Percentiles rank a stretch among this genome's conserved stretches.
phyloP scores from a whole-genome alignment of 805 yeast genomes.

The Candida morakotiae region DNA sequence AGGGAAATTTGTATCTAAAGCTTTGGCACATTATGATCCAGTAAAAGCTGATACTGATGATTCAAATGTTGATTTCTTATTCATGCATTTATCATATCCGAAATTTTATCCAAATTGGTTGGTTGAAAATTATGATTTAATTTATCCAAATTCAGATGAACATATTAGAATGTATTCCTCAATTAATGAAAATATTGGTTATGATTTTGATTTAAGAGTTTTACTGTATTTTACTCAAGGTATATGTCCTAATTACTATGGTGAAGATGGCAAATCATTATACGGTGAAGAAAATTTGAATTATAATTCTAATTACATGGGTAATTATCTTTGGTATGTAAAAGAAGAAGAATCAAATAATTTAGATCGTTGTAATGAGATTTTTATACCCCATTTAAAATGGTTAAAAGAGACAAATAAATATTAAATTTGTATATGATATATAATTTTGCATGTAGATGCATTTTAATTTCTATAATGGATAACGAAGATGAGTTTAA shows the following conservation, averaged over 20 bases:
- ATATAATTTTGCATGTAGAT: conserved; percentile 4
- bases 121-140: conserved; percentile 31
- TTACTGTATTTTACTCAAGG: conserved; percentile 37
- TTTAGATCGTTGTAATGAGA: conserved; percentile 26
- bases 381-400: conserved; percentile 38
- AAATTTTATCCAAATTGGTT: conserved; percentile 35
- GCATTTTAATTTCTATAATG: no score
- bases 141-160: conserved; percentile 25
- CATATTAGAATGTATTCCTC: conserved; percentile 40
- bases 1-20: conserved; percentile 29
- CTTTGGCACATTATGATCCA: conserved; percentile 41
- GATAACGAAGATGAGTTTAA: no score
- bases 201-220: conserved; percentile 40
- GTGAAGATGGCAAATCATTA: conserved; percentile 20
- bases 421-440: conserved; percentile 7
- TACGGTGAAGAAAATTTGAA: conserved; percentile 19
- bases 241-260: conserved; percentile 33
- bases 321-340: conserved; percentile 26
- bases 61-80: conserved; percentile 21
- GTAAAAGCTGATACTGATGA: conserved; percentile 14
- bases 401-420: conserved; percentile 37
- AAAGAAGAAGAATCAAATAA: conserved; percentile 18
- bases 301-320: conserved; percentile 27
- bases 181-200: conserved; percentile 33
- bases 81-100: conserved; percentile 62